These are phyloP conservation scores for Carex littledalei DNA, from an alignment of 176 grass and related monocot genomes.

Conservation along the genomic window DNA sequence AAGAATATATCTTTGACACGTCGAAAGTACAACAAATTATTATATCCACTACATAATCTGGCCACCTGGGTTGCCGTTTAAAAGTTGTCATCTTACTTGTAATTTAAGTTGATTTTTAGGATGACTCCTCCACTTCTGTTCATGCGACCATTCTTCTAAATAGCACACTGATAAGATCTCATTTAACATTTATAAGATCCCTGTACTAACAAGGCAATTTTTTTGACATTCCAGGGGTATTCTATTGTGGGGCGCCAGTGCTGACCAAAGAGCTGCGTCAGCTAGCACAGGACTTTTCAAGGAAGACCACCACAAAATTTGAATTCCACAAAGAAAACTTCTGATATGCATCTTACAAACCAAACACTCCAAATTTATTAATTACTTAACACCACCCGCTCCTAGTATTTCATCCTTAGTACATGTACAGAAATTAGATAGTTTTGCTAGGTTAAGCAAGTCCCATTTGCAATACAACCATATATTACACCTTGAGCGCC, in stretches of 20 bases:
- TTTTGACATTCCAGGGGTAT: conserved; percentile 56
- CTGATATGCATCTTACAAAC: conserved; percentile 11
- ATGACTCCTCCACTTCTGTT: not conserved
- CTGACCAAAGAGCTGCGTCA: conserved; percentile 64
- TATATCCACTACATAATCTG: not conserved
- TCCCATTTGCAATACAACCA: not conserved
- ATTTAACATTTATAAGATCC: not conserved
- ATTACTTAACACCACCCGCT: not conserved
- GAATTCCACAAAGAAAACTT: conserved; percentile 98
- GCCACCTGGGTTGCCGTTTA: not conserved
- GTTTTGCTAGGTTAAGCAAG: not conserved
- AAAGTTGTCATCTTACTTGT: not conserved
- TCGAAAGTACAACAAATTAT: not conserved
- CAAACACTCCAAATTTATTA: conserved; percentile 8
- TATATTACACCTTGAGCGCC: no score
- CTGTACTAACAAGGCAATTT: not conserved
- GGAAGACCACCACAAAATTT: conserved; percentile 73
- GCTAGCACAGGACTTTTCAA: conserved; percentile 63
- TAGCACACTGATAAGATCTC: not conserved
- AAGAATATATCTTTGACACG: not conserved
- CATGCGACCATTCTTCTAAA: not conserved
- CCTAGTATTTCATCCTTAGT: not conserved
- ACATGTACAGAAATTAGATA: not conserved
- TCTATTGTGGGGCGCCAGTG: conserved; percentile 79
- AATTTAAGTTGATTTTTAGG: not conserved